Evolutionary conservation across 2,329 filamentous ascomycete species (phyloP), one percentile per base, ranked within the genome.

Genomic region (Cladosporium sp.): DNA sequence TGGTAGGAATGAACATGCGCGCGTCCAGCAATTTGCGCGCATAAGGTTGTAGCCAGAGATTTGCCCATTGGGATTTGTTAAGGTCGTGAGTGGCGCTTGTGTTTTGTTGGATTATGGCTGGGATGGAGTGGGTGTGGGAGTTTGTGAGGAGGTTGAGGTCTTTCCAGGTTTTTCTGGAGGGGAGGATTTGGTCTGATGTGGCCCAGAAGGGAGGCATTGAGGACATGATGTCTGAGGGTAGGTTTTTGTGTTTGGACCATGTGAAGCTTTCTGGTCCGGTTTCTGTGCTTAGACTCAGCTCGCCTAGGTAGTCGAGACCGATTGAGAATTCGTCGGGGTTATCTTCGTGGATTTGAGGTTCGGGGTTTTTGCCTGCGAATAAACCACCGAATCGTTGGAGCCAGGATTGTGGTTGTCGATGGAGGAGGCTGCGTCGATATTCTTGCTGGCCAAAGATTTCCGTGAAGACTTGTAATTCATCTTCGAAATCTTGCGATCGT

Each of bases 391-490:
- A 38, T 5, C 33, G 32, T 27, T 38, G 19, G 2, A 33, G 29
- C 43, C 43, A 46, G 2, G 43, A 38, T 12, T 12, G n/a, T 7
- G 20, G 7, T 20, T 13, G 20, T 13, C 35, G 36, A 1, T 16
- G 16, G 3, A 48, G 7, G 8, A 33, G 27, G 7, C 18, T 15
- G 45, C 38, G 47, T 29, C 43, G 33, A 16, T 22, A 22, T 32
- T 50, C 47, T 32, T 50, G 57, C 38, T 55, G 51, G 32, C 43
- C 53, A 18, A 53, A 59, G 4, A 59, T 45, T 3, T 55, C 50
- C 22, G 43, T 50, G 27, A 59, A 47, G 19, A 57, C 50, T 40
- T 66, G 56, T 50, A 72, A 64, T 52, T 73, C 49, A 16, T 22
- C 38, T 19, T 67, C 16, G 18, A 50, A 30, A 52, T 18, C 12